Base-by-base conservation (phyloP, 1,139 yeast species). In the Blastobotrys proliferans region DNA sequence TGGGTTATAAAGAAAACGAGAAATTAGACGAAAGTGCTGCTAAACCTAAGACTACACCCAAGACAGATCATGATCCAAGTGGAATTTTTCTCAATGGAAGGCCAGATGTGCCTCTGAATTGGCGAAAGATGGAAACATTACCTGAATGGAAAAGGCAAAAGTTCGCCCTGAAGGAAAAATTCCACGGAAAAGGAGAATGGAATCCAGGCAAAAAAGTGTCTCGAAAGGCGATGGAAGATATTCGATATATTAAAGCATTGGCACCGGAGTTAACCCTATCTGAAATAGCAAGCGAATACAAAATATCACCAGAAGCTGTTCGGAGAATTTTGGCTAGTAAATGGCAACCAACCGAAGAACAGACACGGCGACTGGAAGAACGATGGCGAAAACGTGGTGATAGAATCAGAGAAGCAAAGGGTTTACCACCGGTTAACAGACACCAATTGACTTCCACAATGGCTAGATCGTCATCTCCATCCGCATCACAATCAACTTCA, bases 251-350 rank as follows among this genome's bases (percentile, higher is more conserved):
- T 34, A 81, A 78, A 51, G 64, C 65, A 22, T 52, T 63, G 35
- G 57, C 63, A 53, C 96, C 96, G 0, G 72, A 75, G 22, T 53
- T 85, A 45, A 74, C 74, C 8, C 74, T 82, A 0, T 67, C 71
- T 2, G 83, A 80, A 39, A 63, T 90, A 14, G 83, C 92, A 0
- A 68, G 72, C 28, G 74, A 75, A 57, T 88, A 83, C 62, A 69
- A 74, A 44, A 73, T 87, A 3, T 83, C 94, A 1, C 94, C 95
- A 0, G 95, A 88, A 53, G 86, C 94, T 0, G 75, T 88, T 1
- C 67, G 96, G 46, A 72, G 96, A 49, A 86, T 90, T 9, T 61
- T 90, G 49, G 80, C 76, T 57, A 80, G 94, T 5, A 76, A 73
- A 29, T 90, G 95, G 95, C 65, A 64, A 17, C 96, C 96, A 1